These are phyloP conservation scores for Blastocystis sp. DNA, from an alignment of 352 stramenopile genomes.

Conservation along the genomic window DNA sequence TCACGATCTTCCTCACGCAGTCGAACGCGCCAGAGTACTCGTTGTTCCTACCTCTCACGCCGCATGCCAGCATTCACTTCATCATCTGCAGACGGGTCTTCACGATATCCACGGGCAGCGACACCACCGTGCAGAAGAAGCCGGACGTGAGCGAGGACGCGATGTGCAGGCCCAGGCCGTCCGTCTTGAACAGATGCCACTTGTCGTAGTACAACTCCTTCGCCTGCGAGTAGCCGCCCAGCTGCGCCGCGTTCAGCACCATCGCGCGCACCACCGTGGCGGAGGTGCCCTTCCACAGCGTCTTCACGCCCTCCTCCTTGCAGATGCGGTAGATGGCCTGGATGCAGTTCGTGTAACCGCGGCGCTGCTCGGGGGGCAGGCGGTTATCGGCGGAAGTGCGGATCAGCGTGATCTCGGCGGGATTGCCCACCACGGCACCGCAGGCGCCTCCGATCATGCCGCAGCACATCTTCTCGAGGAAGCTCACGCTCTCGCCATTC, in stretches of 20 bases:
- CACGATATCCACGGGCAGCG: neutral
- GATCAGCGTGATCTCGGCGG: neutral
- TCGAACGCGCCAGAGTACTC: too few species aligned
- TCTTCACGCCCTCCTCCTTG: constrained; percentile 16
- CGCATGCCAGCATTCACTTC: too few species aligned
- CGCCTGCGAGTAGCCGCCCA: neutral
- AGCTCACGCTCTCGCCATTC: neutral
- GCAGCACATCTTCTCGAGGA: constrained; percentile 11
- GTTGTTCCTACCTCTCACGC: too few species aligned
- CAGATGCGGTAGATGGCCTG: neutral
- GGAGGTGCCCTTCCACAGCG: neutral
- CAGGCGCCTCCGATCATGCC: constrained; percentile 7
- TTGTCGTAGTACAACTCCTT: neutral
- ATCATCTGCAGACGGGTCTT: constrained; percentile 4
- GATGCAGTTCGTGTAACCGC: neutral
- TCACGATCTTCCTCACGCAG: too few species aligned
- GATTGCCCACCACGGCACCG: neutral
- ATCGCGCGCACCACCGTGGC: neutral
- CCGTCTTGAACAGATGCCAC: neutral
- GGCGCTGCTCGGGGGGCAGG: constrained; percentile 4
- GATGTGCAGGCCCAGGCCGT: neutral
- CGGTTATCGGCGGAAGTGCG: constrained; percentile 1
- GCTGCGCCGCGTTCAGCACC: neutral
- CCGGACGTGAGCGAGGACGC: neutral
- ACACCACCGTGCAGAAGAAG: constrained; percentile 1